These are phyloP conservation scores for Pseudocercospora crystallina DNA, from an alignment of 2,329 filamentous ascomycete genomes.

Conservation along the genomic window DNA sequence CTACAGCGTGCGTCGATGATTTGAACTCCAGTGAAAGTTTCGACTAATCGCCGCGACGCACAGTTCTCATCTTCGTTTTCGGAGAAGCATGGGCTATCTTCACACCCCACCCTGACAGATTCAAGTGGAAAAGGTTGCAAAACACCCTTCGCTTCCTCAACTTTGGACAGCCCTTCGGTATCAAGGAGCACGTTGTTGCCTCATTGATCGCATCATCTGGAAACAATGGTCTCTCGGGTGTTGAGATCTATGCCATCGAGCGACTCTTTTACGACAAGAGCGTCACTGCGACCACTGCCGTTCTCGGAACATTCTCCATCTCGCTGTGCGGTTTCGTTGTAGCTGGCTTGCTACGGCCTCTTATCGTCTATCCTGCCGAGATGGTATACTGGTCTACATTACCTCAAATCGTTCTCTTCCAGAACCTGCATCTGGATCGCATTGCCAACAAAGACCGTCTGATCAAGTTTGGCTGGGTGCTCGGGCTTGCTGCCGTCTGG, in stretches of 20 bases:
- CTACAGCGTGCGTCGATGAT: too few species aligned
- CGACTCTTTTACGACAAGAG: conserved; percentile 47
- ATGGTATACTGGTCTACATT: conserved; percentile 48
- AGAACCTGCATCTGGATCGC: conserved; percentile 40
- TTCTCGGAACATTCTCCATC: conserved; percentile 51
- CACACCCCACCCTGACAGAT: conserved; percentile 1
- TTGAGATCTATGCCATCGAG: conserved; percentile 48
- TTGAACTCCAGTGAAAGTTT: too few species aligned
- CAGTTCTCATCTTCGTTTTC: conserved; percentile 8
- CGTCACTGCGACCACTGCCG: conserved; percentile 41
- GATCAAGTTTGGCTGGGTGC: conserved; percentile 45
- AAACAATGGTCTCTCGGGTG: conserved; percentile 34
- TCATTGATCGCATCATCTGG: conserved; percentile 48
- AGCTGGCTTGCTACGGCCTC: conserved; percentile 47
- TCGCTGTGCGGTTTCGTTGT: conserved; percentile 53
- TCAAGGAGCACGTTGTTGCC: conserved; percentile 39
- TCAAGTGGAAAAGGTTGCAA: background rate
- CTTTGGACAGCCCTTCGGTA: conserved; percentile 35
- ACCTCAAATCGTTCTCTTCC: conserved; percentile 40
- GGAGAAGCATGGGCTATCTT: conserved; percentile 8
- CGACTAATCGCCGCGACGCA: too few species aligned
- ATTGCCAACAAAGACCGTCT: conserved; percentile 40
- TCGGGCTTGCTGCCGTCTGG: conserved; percentile 45
- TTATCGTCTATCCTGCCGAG: conserved; percentile 51
- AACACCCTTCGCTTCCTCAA: conserved; percentile 38